Conservation (phyloP, 1,139 yeast species). For the Diutina catenulata region DNA sequence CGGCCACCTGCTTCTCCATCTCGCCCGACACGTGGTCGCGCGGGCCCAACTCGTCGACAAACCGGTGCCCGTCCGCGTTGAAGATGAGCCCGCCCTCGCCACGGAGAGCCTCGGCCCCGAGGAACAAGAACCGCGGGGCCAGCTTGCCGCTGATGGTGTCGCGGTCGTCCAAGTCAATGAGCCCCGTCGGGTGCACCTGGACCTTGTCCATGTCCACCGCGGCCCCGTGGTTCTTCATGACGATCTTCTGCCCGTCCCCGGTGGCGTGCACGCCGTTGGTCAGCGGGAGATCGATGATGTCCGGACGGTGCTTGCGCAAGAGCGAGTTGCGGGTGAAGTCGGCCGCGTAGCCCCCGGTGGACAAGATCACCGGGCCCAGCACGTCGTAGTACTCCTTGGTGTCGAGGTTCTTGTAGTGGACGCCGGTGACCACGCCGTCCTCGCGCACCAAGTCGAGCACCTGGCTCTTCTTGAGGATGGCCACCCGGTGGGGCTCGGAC, state of each 20-base stretch:
- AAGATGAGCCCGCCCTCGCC: constrained; percentile 69
- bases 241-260: constrained; percentile 63
- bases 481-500: constrained; percentile 38
- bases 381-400: constrained; percentile 22
- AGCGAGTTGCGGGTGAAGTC: constrained; percentile 43
- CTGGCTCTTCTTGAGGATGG: constrained; percentile 41
- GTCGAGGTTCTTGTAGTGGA: constrained; percentile 32
- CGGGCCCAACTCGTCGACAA: constrained; percentile 61
- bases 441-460: constrained; percentile 40
- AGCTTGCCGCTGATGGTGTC: constrained; percentile 30
- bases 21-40: constrained; percentile 59
- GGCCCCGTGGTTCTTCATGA: constrained; percentile 46
- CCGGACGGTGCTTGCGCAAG: constrained; percentile 47
- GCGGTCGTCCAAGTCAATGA: constrained; percentile 52
- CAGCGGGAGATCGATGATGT: constrained; percentile 50
- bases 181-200: constrained; percentile 78
- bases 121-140: constrained; percentile 42
- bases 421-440: constrained; percentile 29
- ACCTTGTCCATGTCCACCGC: constrained; percentile 67
- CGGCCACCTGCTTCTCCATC: constrained; percentile 33
- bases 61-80: constrained; percentile 52
- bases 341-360: constrained; percentile 73
- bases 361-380: constrained; percentile 52
- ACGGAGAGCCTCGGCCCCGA: constrained; percentile 71
- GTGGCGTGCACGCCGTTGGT: constrained; percentile 69